These are phyloP conservation scores for Aspergillus sp. DNA, from an alignment of 2,329 filamentous ascomycete species.

Conservation along the genomic window DNA sequence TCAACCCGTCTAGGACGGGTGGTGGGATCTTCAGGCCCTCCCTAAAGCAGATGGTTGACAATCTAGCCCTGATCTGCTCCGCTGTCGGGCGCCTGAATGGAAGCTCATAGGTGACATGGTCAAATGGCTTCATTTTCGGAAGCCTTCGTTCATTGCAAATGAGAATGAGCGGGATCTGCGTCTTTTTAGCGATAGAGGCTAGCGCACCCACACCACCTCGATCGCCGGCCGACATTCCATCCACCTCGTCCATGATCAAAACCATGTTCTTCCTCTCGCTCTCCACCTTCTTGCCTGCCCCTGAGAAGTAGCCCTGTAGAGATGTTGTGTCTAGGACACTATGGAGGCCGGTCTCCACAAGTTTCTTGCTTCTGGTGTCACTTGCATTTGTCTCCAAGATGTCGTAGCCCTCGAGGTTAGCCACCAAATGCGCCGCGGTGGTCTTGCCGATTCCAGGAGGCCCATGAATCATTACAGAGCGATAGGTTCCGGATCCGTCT, in stretches of 20 bases:
- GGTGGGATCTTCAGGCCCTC: constrained; percentile 80
- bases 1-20: constrained; percentile 80
- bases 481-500: constrained; percentile 72
- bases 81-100: constrained; percentile 82
- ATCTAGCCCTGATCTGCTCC: constrained; percentile 80
- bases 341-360: constrained; percentile 79
- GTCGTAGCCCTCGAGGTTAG: constrained; percentile 87
- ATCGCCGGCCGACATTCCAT: constrained; percentile 96
- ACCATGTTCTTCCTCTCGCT: constrained; percentile 82
- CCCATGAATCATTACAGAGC: constrained; percentile 90
- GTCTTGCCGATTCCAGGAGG: constrained; percentile 97
- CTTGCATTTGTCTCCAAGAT: constrained; percentile 92
- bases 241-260: constrained; percentile 97
- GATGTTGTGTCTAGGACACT: constrained; percentile 93
- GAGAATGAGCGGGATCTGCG: constrained; percentile 85
- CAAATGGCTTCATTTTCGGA: constrained; percentile 98
- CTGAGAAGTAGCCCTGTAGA: constrained; percentile 79
- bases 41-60: constrained; percentile 90
- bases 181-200: constrained; percentile 91
- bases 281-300: constrained; percentile 72
- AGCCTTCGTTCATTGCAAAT: constrained; percentile 92
- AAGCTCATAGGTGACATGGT: constrained; percentile 73
- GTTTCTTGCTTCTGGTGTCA: constrained; percentile 88
- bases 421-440: constrained; percentile 87
- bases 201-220: constrained; percentile 90